phyloP scores from a whole-genome alignment of 1,139 yeast genomes.

The Blastobotrys indianensis region DNA sequence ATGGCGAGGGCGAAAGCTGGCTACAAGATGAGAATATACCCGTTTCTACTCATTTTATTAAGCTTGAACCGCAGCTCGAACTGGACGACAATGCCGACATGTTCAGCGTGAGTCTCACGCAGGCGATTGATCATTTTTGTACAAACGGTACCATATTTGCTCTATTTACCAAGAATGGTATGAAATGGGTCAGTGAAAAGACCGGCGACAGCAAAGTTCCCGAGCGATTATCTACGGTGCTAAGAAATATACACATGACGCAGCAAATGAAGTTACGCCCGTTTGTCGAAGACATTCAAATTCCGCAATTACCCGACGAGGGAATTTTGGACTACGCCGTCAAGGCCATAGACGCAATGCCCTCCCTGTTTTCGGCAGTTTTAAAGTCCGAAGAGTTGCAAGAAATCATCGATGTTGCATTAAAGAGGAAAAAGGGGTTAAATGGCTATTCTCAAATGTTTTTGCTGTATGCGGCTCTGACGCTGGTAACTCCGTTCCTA shows the following conservation, averaged over 20 bases:
- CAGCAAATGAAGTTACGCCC: constrained; percentile 36
- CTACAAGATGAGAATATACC: constrained; percentile 10
- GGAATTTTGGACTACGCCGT: constrained; percentile 5
- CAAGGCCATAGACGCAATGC: neutral
- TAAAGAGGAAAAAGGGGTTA: constrained; percentile 11
- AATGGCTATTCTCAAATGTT: constrained; percentile 25
- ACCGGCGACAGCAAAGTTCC: constrained; percentile 30
- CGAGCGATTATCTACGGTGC: constrained; percentile 22
- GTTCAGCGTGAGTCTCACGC: constrained; percentile 17
- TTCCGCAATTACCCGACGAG: constrained; percentile 7
- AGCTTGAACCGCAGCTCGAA: neutral
- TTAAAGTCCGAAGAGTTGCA: constrained; percentile 18
- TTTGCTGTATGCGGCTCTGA: constrained; percentile 21
- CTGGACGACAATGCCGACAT: constrained; percentile 15
- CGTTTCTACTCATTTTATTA: constrained; percentile 13
- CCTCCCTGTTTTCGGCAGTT: too few relatives aligned
- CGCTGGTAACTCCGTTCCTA: constrained; percentile 17
- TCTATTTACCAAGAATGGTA: constrained; percentile 37
- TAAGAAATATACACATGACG: constrained; percentile 19
- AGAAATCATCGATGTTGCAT: constrained; percentile 19
- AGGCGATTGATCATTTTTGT: constrained; percentile 18
- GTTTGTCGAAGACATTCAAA: constrained; percentile 11
- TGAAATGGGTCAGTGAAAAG: constrained; percentile 37
- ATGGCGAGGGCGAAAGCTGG: constrained; percentile 1
- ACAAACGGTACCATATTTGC: constrained; percentile 33